Percentiles rank a stretch among this genome's conserved stretches.
Conservation (phyloP, 1,284 basidiomycete species). For the Trichosporon sp. region DNA sequence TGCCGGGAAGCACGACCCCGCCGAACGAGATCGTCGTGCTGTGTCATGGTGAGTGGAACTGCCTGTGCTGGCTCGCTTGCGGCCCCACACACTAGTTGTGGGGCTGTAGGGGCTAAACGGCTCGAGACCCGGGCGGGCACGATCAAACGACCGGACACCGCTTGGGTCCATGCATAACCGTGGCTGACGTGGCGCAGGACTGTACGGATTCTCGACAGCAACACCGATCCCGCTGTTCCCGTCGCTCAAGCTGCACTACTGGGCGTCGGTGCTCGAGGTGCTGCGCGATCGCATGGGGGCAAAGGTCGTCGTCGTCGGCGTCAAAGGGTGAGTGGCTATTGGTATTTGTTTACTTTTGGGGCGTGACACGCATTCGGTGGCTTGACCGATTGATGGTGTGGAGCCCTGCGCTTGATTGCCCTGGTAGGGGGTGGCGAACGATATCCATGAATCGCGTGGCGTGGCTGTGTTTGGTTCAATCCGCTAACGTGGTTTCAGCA, state of each 20-base stretch:
- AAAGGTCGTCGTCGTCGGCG: slow-evolving; percentile 91
- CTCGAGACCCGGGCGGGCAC: background rate
- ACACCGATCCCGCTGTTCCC: slow-evolving; percentile 67
- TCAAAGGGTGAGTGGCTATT: slow-evolving; percentile 67
- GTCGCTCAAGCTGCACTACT: slow-evolving; percentile 75
- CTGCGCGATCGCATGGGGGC: slow-evolving; percentile 78
- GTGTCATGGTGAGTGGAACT: slow-evolving; percentile 71
- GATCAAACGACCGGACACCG: background rate
- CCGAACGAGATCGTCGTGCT: slow-evolving; percentile 88
- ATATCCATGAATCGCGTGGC: background rate
- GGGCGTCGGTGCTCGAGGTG: slow-evolving; percentile 81
- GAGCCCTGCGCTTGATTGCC: background rate
- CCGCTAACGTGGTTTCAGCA: slow-evolving; percentile 55
- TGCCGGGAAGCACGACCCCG: slow-evolving; percentile 60
- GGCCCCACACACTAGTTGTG: slow-evolving; percentile 5
- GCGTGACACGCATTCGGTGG: background rate
- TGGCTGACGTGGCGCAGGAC: slow-evolving; percentile 54
- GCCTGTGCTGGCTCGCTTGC: background rate
- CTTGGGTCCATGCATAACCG: background rate
- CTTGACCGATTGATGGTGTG: background rate
- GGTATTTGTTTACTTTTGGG: background rate
- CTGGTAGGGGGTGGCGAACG: background rate
- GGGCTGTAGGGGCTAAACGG: slow-evolving; percentile 1
- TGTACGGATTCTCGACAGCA: slow-evolving; percentile 88
- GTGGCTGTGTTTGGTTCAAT: background rate